Conservation (phyloP, 2,329 filamentous ascomycete genomes). For the Fonsecaea multimorphosa region DNA sequence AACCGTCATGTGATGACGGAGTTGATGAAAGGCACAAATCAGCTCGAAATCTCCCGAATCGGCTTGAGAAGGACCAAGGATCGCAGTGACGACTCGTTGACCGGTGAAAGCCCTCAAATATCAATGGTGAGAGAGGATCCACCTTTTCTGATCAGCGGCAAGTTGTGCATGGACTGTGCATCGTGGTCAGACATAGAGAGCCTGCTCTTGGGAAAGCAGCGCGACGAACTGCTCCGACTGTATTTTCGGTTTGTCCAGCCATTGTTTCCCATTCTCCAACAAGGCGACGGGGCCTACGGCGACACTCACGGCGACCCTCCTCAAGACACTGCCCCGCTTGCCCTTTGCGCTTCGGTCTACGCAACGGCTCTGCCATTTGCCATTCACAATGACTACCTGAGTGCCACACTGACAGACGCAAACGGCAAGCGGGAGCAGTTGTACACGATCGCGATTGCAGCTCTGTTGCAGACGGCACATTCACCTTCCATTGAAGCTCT, state of each 20-base stretch:
- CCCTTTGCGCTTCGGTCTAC: conserved; percentile 76
- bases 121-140: conserved; percentile 17
- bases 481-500: conserved; percentile 58
- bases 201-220: conserved; percentile 22
- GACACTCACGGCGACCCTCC: conserved; percentile 68
- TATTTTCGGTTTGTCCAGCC: conserved; percentile 83
- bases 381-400: conserved; percentile 55
- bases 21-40: conserved; percentile 6
- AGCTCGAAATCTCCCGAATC: conserved; percentile 12
- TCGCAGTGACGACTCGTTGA: neutral
- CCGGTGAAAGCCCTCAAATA: conserved; percentile 1
- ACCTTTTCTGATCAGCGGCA: conserved; percentile 3
- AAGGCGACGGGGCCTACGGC: conserved; percentile 75
- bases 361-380: conserved; percentile 85
- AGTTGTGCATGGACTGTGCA: neutral
- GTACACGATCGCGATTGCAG: conserved; percentile 25
- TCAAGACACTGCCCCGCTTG: conserved; percentile 59
- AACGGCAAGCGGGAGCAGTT: conserved; percentile 25
- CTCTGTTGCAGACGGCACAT: conserved; percentile 23
- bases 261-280: conserved; percentile 82
- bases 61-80: conserved; percentile 3
- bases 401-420: conserved; percentile 36
- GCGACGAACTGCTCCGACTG: conserved; percentile 47
- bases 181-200: conserved; percentile 15
- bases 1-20: conserved; percentile 14